A percentile compares a stretch with the other conserved stretches of the same genome.
phyloP scores from a whole-genome alignment of 2,329 filamentous ascomycete genomes.

The Chaetomiaceae sp. region DNA sequence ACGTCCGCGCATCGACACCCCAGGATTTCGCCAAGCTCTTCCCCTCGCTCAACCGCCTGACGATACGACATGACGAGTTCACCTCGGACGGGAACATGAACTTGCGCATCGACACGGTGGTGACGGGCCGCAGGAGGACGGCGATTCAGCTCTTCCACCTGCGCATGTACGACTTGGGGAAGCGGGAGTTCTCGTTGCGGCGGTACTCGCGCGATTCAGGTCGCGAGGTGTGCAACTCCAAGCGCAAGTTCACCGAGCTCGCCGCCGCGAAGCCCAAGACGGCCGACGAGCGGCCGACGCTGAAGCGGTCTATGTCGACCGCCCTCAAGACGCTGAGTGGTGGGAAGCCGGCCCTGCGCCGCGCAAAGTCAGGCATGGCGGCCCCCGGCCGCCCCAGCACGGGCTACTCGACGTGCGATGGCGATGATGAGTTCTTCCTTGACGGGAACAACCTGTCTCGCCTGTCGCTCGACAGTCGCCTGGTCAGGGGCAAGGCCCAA shows the following conservation, averaged over 20 bases:
- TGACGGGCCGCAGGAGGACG: conserved; percentile 61
- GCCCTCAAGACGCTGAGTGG: conserved; percentile 45
- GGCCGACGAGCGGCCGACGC: conserved; percentile 39
- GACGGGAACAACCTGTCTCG: conserved; percentile 27
- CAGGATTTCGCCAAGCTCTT: conserved; percentile 81
- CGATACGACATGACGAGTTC: conserved; percentile 84
- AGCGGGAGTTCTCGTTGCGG: conserved; percentile 82
- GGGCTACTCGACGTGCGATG: conserved; percentile 34
- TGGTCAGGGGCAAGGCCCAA: conserved; percentile 27
- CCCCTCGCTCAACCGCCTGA: conserved; percentile 74
- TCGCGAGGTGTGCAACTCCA: conserved; percentile 84
- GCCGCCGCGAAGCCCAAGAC: conserved; percentile 47
- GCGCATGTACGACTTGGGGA: conserved; percentile 85
- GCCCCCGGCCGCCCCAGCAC: conserved; percentile 33
- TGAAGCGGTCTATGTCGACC: conserved; percentile 45
- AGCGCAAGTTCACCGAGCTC: conserved; percentile 62
- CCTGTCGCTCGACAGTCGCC: conserved; percentile 30
- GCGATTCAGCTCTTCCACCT: conserved; percentile 82
- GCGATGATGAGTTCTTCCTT: conserved; percentile 31
- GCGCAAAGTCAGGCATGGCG: conserved; percentile 34
- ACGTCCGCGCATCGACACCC: conserved; percentile 72
- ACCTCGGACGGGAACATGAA: conserved; percentile 96
- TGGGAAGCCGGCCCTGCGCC: conserved; percentile 34
- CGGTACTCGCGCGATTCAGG: conserved; percentile 91
- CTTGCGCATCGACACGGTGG: conserved; percentile 76